These are phyloP conservation scores for Nadsonia fulvescens DNA, from an alignment of 805 yeast genomes.

Conservation along the genomic window DNA sequence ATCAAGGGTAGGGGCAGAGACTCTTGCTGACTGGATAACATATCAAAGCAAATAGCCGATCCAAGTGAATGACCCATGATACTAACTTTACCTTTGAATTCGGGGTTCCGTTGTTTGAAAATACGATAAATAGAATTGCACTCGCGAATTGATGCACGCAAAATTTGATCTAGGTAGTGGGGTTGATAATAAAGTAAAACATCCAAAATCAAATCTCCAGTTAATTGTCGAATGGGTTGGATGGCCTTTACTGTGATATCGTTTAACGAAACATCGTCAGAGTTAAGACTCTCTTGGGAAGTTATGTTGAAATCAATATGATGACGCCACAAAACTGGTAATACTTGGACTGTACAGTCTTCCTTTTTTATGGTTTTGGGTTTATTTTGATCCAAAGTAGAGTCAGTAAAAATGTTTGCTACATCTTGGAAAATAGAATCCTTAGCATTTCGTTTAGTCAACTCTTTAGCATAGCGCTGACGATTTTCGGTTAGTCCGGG, in stretches of 20 bases:
- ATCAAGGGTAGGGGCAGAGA: too few relatives aligned
- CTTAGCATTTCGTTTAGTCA: too few relatives aligned
- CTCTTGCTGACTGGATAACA: constrained; percentile 32
- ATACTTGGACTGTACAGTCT: constrained; percentile 32
- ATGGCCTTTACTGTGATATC: constrained; percentile 65
- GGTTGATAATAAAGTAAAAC: constrained; percentile 65
- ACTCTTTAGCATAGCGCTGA: too few relatives aligned
- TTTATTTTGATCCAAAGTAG: constrained; percentile 1
- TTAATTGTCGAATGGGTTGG: constrained; percentile 46
- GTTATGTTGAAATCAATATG: constrained; percentile 19
- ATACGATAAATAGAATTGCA: constrained; percentile 43
- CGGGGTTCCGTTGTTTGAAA: constrained; percentile 35
- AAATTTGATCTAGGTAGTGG: constrained; percentile 40
- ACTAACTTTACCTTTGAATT: constrained; percentile 52
- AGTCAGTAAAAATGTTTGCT: background rate
- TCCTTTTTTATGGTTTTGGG: too few relatives aligned
- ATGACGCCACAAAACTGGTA: constrained; percentile 92
- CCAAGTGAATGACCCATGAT: constrained; percentile 87
- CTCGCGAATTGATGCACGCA: constrained; percentile 40
- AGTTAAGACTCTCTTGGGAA: constrained; percentile 3
- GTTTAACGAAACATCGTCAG: constrained; percentile 25
- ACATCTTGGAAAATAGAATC: constrained; percentile 2
- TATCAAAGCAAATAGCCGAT: constrained; percentile 64
- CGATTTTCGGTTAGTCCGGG: too few relatives aligned
- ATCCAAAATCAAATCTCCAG: constrained; percentile 80